Percentiles rank a stretch among this genome's conserved stretches.
These are phyloP conservation scores for Microcyclospora pomicola DNA, from an alignment of 2,329 filamentous ascomycete genomes.

Conservation along the genomic window DNA sequence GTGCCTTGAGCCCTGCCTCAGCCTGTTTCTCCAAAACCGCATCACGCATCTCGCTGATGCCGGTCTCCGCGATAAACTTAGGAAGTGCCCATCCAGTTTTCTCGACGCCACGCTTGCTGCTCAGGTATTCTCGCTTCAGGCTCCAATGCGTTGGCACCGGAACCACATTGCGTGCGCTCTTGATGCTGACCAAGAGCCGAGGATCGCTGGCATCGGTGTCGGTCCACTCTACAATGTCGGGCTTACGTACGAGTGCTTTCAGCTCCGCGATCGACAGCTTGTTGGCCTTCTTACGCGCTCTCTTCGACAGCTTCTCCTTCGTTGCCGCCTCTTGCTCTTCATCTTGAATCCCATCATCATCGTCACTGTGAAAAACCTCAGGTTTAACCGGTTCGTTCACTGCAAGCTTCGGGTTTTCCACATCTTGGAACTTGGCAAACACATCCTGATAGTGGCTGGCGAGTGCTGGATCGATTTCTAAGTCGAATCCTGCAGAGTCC, in stretches of 20 bases:
- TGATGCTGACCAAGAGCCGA: slow-evolving; percentile 80
- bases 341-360: slow-evolving; percentile 76
- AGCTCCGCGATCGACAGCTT: slow-evolving; percentile 91
- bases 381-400: slow-evolving; percentile 63
- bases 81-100: slow-evolving; percentile 86
- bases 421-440: slow-evolving; percentile 63
- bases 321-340: slow-evolving; percentile 59
- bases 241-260: slow-evolving; percentile 79
- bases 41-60: slow-evolving; percentile 95
- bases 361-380: slow-evolving; percentile 60
- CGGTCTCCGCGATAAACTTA: slow-evolving; percentile 94
- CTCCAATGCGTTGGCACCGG: slow-evolving; percentile 92
- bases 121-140: slow-evolving; percentile 90
- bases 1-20: slow-evolving; percentile 81
- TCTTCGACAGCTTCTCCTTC: slow-evolving; percentile 69
- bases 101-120: slow-evolving; percentile 91
- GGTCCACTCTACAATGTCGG: slow-evolving; percentile 95
- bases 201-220: slow-evolving; percentile 87
- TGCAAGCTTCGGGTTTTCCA: slow-evolving; percentile 33
- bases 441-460: slow-evolving; percentile 75
- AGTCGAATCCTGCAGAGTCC: slow-evolving; percentile 13
- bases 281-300: slow-evolving; percentile 81
- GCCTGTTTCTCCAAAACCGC: slow-evolving; percentile 92
- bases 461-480: slow-evolving; percentile 46
- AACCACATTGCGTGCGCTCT: slow-evolving; percentile 86